phyloP scores from a whole-genome alignment of 768 basidiomycete genomes.

The Leccinum disarticulatum region DNA sequence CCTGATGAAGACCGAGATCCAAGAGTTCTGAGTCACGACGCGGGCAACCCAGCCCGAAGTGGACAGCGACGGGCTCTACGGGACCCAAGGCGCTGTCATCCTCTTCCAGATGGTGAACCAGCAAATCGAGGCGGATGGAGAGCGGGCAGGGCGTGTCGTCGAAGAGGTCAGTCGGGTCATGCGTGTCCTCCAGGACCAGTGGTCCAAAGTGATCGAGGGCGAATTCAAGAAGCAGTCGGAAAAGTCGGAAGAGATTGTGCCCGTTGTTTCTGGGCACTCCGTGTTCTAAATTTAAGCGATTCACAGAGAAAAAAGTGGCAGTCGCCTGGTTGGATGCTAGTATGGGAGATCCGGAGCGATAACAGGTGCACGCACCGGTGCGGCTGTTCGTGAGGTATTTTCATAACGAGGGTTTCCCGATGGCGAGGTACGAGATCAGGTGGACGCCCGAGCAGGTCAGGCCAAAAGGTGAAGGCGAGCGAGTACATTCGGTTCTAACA shows the following conservation, averaged over 20 bases:
- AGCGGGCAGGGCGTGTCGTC: conserved; percentile 94
- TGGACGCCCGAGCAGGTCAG: no score
- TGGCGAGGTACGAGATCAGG: no score
- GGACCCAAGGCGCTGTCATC: conserved; percentile 89
- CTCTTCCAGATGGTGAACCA: conserved; percentile 99
- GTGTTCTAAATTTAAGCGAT: conserved; percentile 13
- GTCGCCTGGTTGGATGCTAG: conserved; percentile 52
- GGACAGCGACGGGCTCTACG: conserved; percentile 86
- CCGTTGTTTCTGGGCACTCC: conserved; percentile 34
- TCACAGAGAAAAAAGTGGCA: conserved; percentile 47
- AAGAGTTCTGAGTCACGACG: conserved; percentile 64
- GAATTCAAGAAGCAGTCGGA: conserved; percentile 88
- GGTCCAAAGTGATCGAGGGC: conserved; percentile 77
- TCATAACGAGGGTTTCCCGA: no score
- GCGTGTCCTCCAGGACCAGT: conserved; percentile 83
- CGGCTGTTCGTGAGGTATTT: no score
- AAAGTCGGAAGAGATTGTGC: conserved; percentile 83
- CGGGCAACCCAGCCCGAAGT: conserved; percentile 86
- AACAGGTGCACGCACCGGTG: no score
- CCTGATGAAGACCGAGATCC: conserved; percentile 87
- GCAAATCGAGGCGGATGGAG: conserved; percentile 88
- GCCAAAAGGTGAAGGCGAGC: no score
- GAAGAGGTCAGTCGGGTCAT: conserved; percentile 88
- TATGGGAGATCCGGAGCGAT: no score
- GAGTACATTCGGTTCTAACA: no score